Evolutionary conservation across 257 asterid species (phyloP).

Genomic region (Handroanthus guayacan): DNA sequence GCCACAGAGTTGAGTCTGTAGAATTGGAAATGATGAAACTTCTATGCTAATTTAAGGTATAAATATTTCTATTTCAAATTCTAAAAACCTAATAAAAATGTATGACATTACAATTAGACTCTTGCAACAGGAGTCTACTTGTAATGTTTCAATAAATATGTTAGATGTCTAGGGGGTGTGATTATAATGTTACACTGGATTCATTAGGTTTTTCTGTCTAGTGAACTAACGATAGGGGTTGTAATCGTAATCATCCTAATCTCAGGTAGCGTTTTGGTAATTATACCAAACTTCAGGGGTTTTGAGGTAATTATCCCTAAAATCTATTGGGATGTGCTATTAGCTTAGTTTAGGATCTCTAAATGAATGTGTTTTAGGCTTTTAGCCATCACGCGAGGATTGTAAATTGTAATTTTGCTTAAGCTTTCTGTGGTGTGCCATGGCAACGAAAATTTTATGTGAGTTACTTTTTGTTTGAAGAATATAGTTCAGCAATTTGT

Average conservation of each 20-base stretch:
- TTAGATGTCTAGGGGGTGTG: not conserved
- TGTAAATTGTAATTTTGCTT: constrained; percentile 8
- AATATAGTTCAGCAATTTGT: not conserved
- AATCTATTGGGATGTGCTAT: constrained; percentile 3
- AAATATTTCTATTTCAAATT: not conserved
- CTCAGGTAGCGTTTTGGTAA: no score
- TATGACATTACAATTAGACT: no score
- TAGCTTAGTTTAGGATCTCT: not conserved
- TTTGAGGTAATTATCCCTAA: no score
- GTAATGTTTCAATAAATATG: no score
- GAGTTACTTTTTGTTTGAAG: not conserved
- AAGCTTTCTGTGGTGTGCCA: not conserved
- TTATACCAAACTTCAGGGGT: no score
- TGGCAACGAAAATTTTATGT: not conserved
- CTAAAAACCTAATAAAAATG: not conserved
- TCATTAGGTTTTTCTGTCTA: no score
- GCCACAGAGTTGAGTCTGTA: not conserved
- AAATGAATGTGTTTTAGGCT: not conserved
- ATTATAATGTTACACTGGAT: not conserved
- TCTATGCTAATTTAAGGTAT: not conserved
- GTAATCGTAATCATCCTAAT: no score
- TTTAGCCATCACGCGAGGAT: constrained; percentile 1
- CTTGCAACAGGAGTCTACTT: no score
- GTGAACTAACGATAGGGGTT: no score
- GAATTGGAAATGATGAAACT: not conserved